Evolutionary conservation across 768 basidiomycete genomes (phyloP), one percentile per base, ranked within the genome.

Genomic region (Auricularia cornea): DNA sequence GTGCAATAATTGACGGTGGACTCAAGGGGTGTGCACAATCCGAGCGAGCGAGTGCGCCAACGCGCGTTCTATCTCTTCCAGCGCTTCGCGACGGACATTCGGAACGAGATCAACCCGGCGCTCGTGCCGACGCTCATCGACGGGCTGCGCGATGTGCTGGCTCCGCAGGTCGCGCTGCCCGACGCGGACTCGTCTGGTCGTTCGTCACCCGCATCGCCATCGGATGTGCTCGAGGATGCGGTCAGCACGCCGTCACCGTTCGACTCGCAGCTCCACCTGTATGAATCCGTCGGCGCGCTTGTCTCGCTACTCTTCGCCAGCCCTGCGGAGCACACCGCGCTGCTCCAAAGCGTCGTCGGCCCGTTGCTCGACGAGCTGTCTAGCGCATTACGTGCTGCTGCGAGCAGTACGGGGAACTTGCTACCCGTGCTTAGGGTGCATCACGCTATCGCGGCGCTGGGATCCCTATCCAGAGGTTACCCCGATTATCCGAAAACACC

Each of bases 381-480:
- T 11, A 72, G 78, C 62, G 84, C 83, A 67, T 75, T 85, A 29
- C 78, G 71, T 61, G 79, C 87, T 68, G 79, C 81, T 57, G 79
- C 80, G 59, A 78, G 75, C 60, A 74, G 79, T 31, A 84, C 85
- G 66, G 80, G 83, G 56, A 90, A 94, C 67, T 76, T 91, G 5
- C 72, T 90, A 52, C 83, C 91, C n/a, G 85, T 97, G 68, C 80
- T 98, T 62, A 86, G 85, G 70, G 84, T 94, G 8, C 97, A 98
- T 69, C 95, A 98, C 76, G 81, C 88, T 67, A 89, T 98, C 72
- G 90, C 96, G 87, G 94, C 96, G 2, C 79, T 98, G 26, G 96
- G 96, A 14, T 93, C 91, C 69, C 84, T 98, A 62, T 90, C 94
- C 38, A 97, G 97, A 76, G 97, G 97, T 14, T 98, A 98, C 76